Conservation (phyloP, 225 moss, liverwort and hornwort genomes). For the Lunularia cruciata region DNA sequence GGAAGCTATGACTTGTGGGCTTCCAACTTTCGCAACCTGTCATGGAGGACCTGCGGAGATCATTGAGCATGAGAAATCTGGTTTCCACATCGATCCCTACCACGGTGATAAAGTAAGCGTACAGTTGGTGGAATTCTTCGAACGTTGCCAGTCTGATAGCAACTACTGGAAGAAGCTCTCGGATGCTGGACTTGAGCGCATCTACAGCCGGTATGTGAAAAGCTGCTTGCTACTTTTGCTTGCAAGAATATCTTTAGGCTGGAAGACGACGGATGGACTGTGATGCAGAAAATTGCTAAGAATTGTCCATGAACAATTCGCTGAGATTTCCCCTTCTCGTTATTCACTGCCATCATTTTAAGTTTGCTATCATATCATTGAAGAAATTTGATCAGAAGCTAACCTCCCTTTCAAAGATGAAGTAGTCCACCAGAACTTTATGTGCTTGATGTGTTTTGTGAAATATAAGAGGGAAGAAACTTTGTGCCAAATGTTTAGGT, state of each 20-base stretch:
- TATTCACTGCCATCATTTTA: too few species aligned
- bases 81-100: constrained; percentile 90
- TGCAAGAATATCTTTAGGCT: too few species aligned
- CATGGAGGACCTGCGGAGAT: constrained; percentile 89
- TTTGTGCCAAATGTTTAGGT: constrained; percentile 45
- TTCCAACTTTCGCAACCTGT: constrained; percentile 70
- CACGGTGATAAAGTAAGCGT: constrained; percentile 47
- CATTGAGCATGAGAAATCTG: constrained; percentile 63
- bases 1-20: constrained; percentile 85
- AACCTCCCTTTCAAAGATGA: too few species aligned
- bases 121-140: constrained; percentile 64
- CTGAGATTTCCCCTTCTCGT: too few species aligned
- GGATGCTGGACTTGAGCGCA: constrained; percentile 67
- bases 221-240: background rate
- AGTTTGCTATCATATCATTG: too few species aligned
- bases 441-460: too few species aligned
- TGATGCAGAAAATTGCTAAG: too few species aligned
- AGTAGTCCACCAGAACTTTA: too few species aligned
- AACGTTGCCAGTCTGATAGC: constrained; percentile 48
- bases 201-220: constrained; percentile 57
- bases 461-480: too few species aligned
- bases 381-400: too few species aligned
- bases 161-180: constrained; percentile 63
- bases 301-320: too few species aligned
- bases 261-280: too few species aligned